Evolutionary conservation across 2,329 filamentous ascomycete species (phyloP), one percentile per base, ranked within the genome.

Genomic region (Ascochyta pisi): DNA sequence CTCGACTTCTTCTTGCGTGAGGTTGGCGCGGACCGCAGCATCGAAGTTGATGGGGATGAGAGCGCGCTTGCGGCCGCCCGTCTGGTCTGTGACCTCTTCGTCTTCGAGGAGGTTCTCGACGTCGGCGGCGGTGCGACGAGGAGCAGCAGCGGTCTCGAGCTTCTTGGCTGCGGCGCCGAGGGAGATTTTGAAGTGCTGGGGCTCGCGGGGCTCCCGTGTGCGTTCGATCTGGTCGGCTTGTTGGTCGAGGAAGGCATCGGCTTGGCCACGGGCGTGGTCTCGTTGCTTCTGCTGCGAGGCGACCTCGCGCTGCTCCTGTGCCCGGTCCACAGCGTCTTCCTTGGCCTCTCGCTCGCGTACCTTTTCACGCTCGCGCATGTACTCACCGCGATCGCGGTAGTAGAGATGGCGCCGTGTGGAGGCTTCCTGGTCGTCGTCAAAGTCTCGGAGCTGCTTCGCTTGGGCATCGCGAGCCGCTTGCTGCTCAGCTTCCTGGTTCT

Each of bases 91-190:
- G 24, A 66, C 53, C 71, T 98, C 95, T 76, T 98, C 95, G 76
- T 98, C 93, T 78, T 98, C 95, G 62, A 99, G 82, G 0, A 99
- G 82, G 29, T 92, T 92, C 80, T 98, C 95, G 51, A 99, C 91
- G 73, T 99, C 95, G 53, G 92, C 92, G 59, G 96, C 89, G 0
- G 92, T 96, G 58, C 92, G 89, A 57, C 91, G 85, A 13, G 82
- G 77, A 45, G 81, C 81, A 16, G 79, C 78, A 6, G 82, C 82
- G 50, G 85, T 78, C 50, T 83, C 83, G 15, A 83, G 83, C 69
- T 86, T 92, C 74, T 96, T 92, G 0, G 92, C 91, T 0, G 93
- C 78, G 0, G 92, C 92, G 50, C 93, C 93, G 24, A 98, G 88
- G 1, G 92, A 96, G 54, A 98, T 84, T 76, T 96, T 98, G 84